Conservation (phyloP, 2,329 filamentous ascomycete genomes). For the Teratosphaeriaceae sp. region DNA sequence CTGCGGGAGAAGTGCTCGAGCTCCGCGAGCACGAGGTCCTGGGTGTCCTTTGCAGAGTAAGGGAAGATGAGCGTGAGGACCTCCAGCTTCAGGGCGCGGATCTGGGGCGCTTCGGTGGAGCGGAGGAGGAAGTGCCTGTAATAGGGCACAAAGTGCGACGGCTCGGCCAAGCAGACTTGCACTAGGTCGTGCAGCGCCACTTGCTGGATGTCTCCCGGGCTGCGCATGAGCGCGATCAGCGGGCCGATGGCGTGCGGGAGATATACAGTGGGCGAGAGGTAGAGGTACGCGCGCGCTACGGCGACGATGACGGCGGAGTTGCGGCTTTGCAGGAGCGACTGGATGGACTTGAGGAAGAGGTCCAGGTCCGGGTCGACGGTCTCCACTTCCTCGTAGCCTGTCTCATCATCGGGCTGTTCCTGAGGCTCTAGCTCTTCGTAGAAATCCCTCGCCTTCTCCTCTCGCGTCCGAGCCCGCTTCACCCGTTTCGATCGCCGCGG, state of each 20-base stretch:
- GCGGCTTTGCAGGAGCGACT: constrained; percentile 80
- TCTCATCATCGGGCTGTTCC: constrained; percentile 37
- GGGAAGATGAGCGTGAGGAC: constrained; percentile 87
- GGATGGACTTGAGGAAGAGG: constrained; percentile 70
- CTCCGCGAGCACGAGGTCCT: constrained; percentile 84
- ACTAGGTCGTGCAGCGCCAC: constrained; percentile 92
- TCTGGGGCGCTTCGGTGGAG: constrained; percentile 67
- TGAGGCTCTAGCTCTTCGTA: constrained; percentile 61
- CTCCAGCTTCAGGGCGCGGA: constrained; percentile 91
- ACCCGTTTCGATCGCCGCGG: constrained; percentile 58
- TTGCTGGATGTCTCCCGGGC: constrained; percentile 80
- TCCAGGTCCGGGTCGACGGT: constrained; percentile 76
- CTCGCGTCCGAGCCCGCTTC: constrained; percentile 40
- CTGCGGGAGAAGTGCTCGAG: constrained; percentile 85
- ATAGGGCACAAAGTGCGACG: constrained; percentile 79
- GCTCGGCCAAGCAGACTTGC: constrained; percentile 72
- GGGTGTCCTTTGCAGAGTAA: constrained; percentile 65
- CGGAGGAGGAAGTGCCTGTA: constrained; percentile 84
- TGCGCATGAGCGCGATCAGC: constrained; percentile 75
- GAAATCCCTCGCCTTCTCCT: constrained; percentile 53
- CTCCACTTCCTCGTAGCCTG: constrained; percentile 49
- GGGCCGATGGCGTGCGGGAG: constrained; percentile 72
- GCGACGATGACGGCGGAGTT: constrained; percentile 90
- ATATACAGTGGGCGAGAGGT: constrained; percentile 74
- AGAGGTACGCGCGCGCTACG: constrained; percentile 76